phyloP scores from a whole-genome alignment of 164 flowering plant genomes.

The Malania oleifera region DNA sequence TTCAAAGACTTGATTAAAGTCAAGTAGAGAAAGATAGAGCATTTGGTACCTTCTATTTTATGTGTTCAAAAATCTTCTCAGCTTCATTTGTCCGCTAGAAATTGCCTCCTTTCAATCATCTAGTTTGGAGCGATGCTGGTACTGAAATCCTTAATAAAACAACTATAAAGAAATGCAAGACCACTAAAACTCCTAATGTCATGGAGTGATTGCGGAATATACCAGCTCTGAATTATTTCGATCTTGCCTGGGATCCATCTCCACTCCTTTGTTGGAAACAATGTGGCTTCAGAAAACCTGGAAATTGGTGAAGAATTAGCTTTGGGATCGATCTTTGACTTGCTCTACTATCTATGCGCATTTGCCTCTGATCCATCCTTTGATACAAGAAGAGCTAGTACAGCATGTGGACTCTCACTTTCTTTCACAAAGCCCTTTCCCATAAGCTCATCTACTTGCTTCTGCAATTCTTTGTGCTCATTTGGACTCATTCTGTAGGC shows the following conservation, averaged over 20 bases:
- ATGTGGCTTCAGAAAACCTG: neutral
- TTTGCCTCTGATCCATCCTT: neutral
- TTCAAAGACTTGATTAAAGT: slow-evolving; percentile 9
- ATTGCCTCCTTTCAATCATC: neutral
- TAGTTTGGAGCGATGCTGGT: neutral
- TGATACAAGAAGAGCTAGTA: neutral
- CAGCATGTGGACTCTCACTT: neutral
- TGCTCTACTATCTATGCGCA: too few species aligned
- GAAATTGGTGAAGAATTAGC: neutral
- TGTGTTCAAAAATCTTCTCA: neutral
- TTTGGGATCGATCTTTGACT: too few species aligned
- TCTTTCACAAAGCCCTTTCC: neutral
- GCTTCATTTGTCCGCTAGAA: neutral
- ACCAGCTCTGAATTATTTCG: too few species aligned
- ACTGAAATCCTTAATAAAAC: neutral
- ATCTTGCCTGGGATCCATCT: neutral
- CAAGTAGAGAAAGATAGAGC: neutral
- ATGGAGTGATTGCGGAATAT: too few species aligned
- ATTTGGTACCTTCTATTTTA: neutral
- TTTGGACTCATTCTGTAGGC: too few species aligned
- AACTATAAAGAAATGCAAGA: too few species aligned
- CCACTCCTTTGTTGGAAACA: neutral
- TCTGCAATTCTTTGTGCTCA: neutral
- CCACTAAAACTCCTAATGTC: neutral
- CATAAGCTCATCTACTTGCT: neutral